Conservation (phyloP, 306 rosid species). For the Pyrus pyrifolia region DNA sequence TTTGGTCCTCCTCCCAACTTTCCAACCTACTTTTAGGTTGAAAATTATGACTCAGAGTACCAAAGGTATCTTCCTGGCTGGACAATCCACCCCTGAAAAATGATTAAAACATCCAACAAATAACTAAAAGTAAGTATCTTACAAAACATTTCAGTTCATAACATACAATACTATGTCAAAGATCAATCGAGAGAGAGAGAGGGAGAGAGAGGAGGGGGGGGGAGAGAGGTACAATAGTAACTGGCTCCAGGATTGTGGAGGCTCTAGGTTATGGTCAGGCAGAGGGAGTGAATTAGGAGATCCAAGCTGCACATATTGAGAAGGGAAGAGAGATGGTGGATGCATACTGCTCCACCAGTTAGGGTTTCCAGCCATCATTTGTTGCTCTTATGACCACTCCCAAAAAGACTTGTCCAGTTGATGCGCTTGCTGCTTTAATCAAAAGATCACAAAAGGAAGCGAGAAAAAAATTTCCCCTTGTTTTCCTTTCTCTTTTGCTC, state of each 20-base stretch:
- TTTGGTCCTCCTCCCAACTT: constrained; percentile 44
- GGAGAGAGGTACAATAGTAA: constrained; percentile 41
- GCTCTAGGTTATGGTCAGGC: constrained; percentile 31
- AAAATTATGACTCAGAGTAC: constrained; percentile 24
- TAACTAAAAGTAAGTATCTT: background rate
- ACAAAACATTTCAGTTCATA: background rate
- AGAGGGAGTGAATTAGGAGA: constrained; percentile 35
- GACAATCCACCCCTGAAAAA: constrained; percentile 53
- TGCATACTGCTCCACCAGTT: constrained; percentile 81
- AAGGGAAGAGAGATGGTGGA: constrained; percentile 68
- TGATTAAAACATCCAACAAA: background rate
- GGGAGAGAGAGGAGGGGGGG: background rate
- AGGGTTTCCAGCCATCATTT: constrained; percentile 95
- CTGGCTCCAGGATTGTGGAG: constrained; percentile 62
- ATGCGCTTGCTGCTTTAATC: constrained; percentile 2
- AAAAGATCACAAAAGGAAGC: constrained; percentile 11
- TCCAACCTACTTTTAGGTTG: constrained; percentile 33
- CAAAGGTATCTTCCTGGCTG: constrained; percentile 48
- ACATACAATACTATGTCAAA: background rate
- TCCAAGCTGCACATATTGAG: constrained; percentile 46
- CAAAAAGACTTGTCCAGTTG: background rate
- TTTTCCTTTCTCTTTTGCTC: constrained; percentile 18
- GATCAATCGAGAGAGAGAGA: background rate
- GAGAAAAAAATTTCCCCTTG: background rate
- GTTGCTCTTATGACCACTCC: constrained; percentile 15